A percentile compares a stretch with the other conserved stretches of the same genome.
phyloP scores from a whole-genome alignment of 2,329 filamentous ascomycete genomes.

The Colletotrichum eleusines region DNA sequence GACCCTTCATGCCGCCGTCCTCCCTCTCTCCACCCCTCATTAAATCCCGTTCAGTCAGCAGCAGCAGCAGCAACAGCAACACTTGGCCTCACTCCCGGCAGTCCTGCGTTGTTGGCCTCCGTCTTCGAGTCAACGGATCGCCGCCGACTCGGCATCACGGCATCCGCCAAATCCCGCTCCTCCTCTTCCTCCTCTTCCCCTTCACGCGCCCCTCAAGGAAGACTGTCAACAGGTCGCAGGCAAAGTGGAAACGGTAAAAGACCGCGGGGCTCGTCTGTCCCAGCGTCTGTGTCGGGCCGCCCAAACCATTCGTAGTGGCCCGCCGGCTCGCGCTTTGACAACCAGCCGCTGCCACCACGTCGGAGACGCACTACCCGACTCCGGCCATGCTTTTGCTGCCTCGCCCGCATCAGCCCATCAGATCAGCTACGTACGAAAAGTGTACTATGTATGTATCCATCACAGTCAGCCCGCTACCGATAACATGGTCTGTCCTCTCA shows the following conservation, averaged over 20 bases:
- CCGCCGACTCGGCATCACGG: constrained; percentile 10
- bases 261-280: constrained; percentile 13
- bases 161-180: constrained; percentile 1
- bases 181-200: not conserved
- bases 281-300: constrained; percentile 28
- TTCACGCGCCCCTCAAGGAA: not conserved
- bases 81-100: not conserved
- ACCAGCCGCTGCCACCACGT: constrained; percentile 25
- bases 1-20: constrained; percentile 7
- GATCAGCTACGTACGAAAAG: not conserved
- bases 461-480: not conserved
- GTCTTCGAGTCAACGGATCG: not conserved
- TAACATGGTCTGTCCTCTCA: not conserved
- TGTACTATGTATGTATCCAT: no score
- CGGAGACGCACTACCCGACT: constrained; percentile 22
- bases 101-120: not conserved
- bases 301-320: constrained; percentile 1
- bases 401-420: constrained; percentile 13
- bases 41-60: not conserved
- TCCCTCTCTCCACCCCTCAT: not conserved
- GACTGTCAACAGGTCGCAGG: constrained; percentile 10
- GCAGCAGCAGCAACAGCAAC: not conserved
- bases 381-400: constrained; percentile 21
- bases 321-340: constrained; percentile 16
- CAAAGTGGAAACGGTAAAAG: not conserved